Conservation (phyloP, 495 filamentous ascomycete species). For the Trichocladium antarcticum region DNA sequence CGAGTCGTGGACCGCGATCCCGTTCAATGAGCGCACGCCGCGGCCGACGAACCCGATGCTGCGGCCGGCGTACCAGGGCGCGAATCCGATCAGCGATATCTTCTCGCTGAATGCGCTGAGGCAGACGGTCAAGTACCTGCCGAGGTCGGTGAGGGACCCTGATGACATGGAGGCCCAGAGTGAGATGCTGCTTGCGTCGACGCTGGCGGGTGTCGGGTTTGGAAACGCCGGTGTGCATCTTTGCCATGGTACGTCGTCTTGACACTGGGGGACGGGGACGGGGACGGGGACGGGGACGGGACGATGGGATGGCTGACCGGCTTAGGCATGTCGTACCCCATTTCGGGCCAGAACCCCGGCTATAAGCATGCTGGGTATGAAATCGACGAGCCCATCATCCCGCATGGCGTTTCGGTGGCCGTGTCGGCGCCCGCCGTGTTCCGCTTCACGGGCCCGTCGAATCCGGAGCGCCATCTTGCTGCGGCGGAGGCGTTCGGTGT, state of each 20-base stretch:
- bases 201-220: slow-evolving; percentile 88
- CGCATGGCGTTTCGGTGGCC: slow-evolving; percentile 89
- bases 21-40: slow-evolving; percentile 72
- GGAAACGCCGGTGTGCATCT: slow-evolving; percentile 96
- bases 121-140: slow-evolving; percentile 79
- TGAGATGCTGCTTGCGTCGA: slow-evolving; percentile 91
- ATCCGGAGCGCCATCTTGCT: slow-evolving; percentile 79
- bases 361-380: slow-evolving; percentile 81
- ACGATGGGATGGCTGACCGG: too few relatives aligned
- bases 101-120: slow-evolving; percentile 78
- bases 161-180: slow-evolving; percentile 85
- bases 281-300: neutral
- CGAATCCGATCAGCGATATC: slow-evolving; percentile 94
- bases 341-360: slow-evolving; percentile 82
- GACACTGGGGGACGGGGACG: neutral
- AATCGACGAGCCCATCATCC: slow-evolving; percentile 66
- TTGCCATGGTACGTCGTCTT: slow-evolving; percentile 56
- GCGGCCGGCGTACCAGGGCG: slow-evolving; percentile 88
- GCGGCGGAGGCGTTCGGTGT: slow-evolving; percentile 89
- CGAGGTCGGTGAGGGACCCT: slow-evolving; percentile 70
- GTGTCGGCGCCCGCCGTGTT: slow-evolving; percentile 93
- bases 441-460: slow-evolving; percentile 78
- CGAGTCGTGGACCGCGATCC: slow-evolving; percentile 94
- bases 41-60: slow-evolving; percentile 82
- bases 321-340: slow-evolving; percentile 81